Evolutionary conservation across 768 basidiomycete species (phyloP).

Genomic region (Tephrocybe sp.): DNA sequence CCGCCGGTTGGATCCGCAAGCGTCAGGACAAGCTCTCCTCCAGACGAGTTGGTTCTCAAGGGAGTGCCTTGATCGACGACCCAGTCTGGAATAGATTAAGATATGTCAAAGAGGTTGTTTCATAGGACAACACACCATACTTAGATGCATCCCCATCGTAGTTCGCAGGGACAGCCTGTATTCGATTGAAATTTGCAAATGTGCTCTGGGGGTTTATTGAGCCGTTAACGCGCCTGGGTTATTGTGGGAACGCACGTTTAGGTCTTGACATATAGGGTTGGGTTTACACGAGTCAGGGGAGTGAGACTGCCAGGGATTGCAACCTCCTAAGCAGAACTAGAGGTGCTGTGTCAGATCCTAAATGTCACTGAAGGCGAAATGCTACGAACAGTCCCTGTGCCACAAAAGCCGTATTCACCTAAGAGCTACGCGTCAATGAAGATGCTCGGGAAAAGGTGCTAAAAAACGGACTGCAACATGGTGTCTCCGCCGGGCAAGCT

Average conservation of each 20-base stretch:
- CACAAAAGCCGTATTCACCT: conserved; percentile 60
- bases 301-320: conserved; percentile 74
- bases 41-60: conserved; percentile 59
- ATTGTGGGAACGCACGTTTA: conserved; percentile 37
- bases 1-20: conserved; percentile 75
- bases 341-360: conserved; percentile 4
- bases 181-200: conserved; percentile 64
- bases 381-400: conserved; percentile 39
- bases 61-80: conserved; percentile 66
- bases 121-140: conserved; percentile 45
- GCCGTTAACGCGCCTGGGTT: not conserved
- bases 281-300: conserved; percentile 66
- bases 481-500: conserved; percentile 42
- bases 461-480: conserved; percentile 50
- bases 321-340: conserved; percentile 85
- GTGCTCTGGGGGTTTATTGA: conserved; percentile 41
- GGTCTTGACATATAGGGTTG: conserved; percentile 67
- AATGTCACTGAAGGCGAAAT: not conserved
- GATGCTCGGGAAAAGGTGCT: not conserved
- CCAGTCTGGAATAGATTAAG: conserved; percentile 50
- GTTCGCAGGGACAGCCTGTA: conserved; percentile 59
- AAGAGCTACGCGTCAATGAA: not conserved
- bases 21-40: conserved; percentile 65
- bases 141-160: conserved; percentile 75
- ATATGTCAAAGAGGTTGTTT: not conserved